A percentile compares a stretch with the other conserved stretches of the same genome.
Conservation (phyloP, 2,329 filamentous ascomycete species). For the Curvularia eragrostidis region DNA sequence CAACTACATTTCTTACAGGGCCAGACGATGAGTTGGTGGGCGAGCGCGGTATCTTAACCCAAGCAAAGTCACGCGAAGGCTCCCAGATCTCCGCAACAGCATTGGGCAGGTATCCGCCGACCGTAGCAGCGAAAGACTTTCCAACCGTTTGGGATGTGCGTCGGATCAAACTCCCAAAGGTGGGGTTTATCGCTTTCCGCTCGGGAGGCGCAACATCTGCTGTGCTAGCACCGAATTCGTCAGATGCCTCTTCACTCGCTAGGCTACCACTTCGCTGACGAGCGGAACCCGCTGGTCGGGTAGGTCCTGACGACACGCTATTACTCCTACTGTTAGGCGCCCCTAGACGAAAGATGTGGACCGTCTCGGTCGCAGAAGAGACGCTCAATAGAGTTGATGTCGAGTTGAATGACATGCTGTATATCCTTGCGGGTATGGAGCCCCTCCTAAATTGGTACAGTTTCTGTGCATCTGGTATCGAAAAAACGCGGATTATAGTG, state of each 20-base stretch:
- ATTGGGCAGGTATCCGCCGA: slow-evolving; percentile 89
- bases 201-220: slow-evolving; percentile 39
- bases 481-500: slow-evolving; percentile 96
- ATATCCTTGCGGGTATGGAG: slow-evolving; percentile 94
- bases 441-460: slow-evolving; percentile 95
- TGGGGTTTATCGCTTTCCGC: slow-evolving; percentile 65
- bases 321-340: slow-evolving; percentile 44
- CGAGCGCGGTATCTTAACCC: slow-evolving; percentile 85
- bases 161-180: slow-evolving; percentile 88
- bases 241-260: slow-evolving; percentile 45
- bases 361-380: slow-evolving; percentile 93
- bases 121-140: slow-evolving; percentile 83
- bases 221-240: slow-evolving; percentile 53
- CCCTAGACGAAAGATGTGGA: slow-evolving; percentile 88
- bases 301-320: slow-evolving; percentile 40
- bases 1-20: slow-evolving; percentile 87
- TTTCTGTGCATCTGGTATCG: slow-evolving; percentile 87
- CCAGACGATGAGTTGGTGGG: slow-evolving; percentile 47
- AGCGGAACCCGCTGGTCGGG: slow-evolving; percentile 31
- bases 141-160: slow-evolving; percentile 94
- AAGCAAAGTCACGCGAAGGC: slow-evolving; percentile 91
- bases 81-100: slow-evolving; percentile 99
- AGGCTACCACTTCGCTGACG: slow-evolving; percentile 54
- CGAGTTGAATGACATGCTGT: slow-evolving; percentile 98
- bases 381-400: slow-evolving; percentile 92